These are phyloP conservation scores for Ascoidea asiatica DNA, from an alignment of 805 yeast species.

Conservation along the genomic window DNA sequence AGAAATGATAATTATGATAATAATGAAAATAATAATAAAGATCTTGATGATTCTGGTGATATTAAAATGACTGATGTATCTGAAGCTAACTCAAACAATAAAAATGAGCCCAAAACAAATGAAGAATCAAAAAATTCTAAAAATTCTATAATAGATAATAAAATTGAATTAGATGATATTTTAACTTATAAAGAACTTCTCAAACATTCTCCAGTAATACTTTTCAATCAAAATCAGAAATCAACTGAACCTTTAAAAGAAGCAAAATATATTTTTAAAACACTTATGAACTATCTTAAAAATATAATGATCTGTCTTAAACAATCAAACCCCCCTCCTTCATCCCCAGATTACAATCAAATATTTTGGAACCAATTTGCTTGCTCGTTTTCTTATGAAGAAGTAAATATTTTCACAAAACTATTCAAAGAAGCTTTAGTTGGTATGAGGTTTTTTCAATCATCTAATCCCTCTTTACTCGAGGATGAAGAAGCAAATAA, in stretches of 20 bases:
- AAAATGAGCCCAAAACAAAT: constrained; percentile 5
- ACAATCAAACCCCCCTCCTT: constrained; percentile 76
- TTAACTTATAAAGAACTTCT: constrained; percentile 24
- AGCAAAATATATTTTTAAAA: constrained; percentile 76
- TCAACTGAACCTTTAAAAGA: constrained; percentile 67
- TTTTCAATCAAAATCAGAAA: constrained; percentile 32
- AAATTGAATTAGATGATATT: neutral
- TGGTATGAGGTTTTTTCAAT: constrained; percentile 66
- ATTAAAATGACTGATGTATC: constrained; percentile 8
- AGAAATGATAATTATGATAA: constrained; percentile 9
- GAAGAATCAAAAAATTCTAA: constrained; percentile 7
- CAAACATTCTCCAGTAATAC: constrained; percentile 42
- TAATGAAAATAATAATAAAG: constrained; percentile 18
- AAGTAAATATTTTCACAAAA: constrained; percentile 59
- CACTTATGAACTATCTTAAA: constrained; percentile 79
- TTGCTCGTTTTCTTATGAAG: constrained; percentile 72
- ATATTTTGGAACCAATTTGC: constrained; percentile 78
- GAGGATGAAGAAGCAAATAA: constrained; percentile 15
- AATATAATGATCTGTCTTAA: constrained; percentile 83
- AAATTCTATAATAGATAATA: no score
- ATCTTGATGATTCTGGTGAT: constrained; percentile 20
- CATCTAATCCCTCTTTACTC: constrained; percentile 22
- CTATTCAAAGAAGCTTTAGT: constrained; percentile 75
- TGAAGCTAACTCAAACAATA: neutral
- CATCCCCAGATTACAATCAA: constrained; percentile 31